A percentile compares a stretch with the other conserved stretches of the same genome.
Conservation (phyloP, 352 stramenopile genomes). For the Saprolegnia diclina region DNA sequence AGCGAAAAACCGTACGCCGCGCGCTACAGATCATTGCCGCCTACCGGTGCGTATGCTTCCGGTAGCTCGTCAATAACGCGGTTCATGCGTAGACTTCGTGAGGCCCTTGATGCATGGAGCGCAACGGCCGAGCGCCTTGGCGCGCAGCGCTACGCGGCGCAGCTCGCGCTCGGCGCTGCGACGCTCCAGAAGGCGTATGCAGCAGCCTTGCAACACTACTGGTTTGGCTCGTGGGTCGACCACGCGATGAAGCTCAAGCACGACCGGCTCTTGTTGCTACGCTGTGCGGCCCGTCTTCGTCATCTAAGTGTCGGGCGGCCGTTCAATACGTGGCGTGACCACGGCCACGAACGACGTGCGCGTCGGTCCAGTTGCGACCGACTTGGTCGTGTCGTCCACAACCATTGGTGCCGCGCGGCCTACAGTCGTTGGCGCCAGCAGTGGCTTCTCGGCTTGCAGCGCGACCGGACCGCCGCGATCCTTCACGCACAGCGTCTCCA, state of each 20-base stretch:
- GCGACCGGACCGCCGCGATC: background rate
- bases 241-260: background rate
- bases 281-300: constrained; percentile 3
- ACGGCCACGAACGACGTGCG: background rate
- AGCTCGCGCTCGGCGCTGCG: background rate
- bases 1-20: too few relatives aligned
- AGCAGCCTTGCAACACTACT: too few relatives aligned
- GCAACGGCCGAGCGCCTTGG: background rate
- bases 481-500: background rate
- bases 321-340: constrained; percentile 15
- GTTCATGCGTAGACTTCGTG: too few relatives aligned
- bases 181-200: too few relatives aligned
- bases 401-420: background rate
- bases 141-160: background rate
- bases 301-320: background rate
- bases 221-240: background rate
- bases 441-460: background rate
- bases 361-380: background rate
- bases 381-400: background rate
- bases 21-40: too few relatives aligned
- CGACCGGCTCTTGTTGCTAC: background rate
- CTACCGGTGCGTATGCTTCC: too few relatives aligned
- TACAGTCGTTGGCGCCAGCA: constrained; percentile 13
- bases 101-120: background rate
- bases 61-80: too few relatives aligned